phyloP scores from a whole-genome alignment of 2,329 filamentous ascomycete species.

The Saccharata proteae region DNA sequence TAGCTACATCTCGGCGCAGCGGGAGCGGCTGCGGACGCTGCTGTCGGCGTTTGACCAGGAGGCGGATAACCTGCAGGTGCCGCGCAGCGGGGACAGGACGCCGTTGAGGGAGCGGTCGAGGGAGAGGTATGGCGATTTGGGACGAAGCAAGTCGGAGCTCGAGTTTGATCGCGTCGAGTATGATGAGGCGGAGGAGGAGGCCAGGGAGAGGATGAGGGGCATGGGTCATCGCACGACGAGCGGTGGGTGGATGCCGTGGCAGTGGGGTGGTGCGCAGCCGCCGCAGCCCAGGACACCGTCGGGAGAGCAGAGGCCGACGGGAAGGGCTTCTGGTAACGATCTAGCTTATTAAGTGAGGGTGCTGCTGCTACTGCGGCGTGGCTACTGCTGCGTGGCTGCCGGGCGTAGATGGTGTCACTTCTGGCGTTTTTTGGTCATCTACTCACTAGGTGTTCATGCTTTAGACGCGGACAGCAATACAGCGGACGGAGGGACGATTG shows the following conservation, averaged over 20 bases:
- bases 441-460: not conserved
- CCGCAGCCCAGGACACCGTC: conserved; percentile 4
- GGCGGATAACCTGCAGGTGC: conserved; percentile 45
- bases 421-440: not conserved
- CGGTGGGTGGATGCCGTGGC: conserved; percentile 40
- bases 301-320: conserved; percentile 2
- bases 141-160: conserved; percentile 72
- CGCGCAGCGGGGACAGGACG: conserved; percentile 17
- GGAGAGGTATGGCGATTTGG: conserved; percentile 45
- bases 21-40: conserved; percentile 62
- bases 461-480: too few species aligned
- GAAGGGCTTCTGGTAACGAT: conserved; percentile 6
- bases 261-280: conserved; percentile 25
- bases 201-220: conserved; percentile 17
- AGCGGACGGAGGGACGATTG: too few species aligned
- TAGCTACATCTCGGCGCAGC: conserved; percentile 65
- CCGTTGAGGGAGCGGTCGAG: conserved; percentile 32
- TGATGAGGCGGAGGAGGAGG: conserved; percentile 50
- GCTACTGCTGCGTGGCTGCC: too few species aligned
- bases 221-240: conserved; percentile 18
- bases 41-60: conserved; percentile 70
- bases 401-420: conserved; percentile 1
- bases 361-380: not conserved
- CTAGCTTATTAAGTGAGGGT: conserved; percentile 7
- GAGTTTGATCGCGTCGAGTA: conserved; percentile 83